Evolutionary conservation across 2,329 filamentous ascomycete species (phyloP).

Genomic region (Trichophyton equinum): DNA sequence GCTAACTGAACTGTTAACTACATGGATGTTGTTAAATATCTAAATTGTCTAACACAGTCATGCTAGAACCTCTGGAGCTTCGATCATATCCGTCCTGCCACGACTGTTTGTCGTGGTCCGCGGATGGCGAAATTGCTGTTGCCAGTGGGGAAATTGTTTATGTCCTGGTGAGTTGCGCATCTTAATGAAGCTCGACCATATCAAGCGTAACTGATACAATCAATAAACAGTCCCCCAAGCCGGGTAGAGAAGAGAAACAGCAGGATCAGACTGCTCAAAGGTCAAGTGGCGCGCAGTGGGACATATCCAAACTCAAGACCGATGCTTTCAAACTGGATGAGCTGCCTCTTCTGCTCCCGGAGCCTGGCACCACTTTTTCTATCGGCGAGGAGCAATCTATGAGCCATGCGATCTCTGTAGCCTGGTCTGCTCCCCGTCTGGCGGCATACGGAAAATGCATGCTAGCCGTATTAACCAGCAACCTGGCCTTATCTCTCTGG

Average conservation of each 20-base stretch:
- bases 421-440: conserved; percentile 47
- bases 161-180: conserved; percentile 30
- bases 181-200: conserved; percentile 19
- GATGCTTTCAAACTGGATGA: conserved; percentile 43
- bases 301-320: conserved; percentile 32
- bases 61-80: conserved; percentile 26
- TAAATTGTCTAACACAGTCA: conserved; percentile 7
- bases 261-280: neutral
- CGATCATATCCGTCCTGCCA: conserved; percentile 40
- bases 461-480: conserved; percentile 45
- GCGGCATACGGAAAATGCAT: conserved; percentile 42
- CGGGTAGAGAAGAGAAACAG: neutral
- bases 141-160: conserved; percentile 44
- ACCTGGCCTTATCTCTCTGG: conserved; percentile 46
- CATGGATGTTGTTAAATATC: no score
- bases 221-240: conserved; percentile 15
- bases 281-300: conserved; percentile 22
- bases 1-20: no score
- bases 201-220: neutral
- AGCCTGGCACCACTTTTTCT: conserved; percentile 38
- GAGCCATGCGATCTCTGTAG: conserved; percentile 37
- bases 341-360: conserved; percentile 35
- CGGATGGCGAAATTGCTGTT: conserved; percentile 46
- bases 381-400: conserved; percentile 47
- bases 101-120: conserved; percentile 46